These are phyloP conservation scores for Phytopythium vexans DNA, from an alignment of 352 stramenopile genomes.

Conservation along the genomic window DNA sequence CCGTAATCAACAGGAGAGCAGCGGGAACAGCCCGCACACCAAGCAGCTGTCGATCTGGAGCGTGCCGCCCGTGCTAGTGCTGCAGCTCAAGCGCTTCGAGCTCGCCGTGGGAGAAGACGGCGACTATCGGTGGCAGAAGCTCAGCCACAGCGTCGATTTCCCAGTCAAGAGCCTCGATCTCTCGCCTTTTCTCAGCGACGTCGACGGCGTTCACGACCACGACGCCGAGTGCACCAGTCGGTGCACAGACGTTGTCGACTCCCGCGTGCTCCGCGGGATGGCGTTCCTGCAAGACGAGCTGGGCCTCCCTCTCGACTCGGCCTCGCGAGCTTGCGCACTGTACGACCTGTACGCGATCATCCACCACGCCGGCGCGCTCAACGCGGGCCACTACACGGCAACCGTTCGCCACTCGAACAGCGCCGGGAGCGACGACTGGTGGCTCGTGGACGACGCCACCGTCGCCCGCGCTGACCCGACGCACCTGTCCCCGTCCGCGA, in stretches of 20 bases:
- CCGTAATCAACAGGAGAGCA: conserved; percentile 2
- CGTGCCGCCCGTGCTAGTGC: conserved; percentile 47
- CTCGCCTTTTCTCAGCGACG: conserved; percentile 22
- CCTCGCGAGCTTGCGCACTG: conserved; percentile 33
- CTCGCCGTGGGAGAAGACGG: conserved; percentile 12
- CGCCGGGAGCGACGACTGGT: conserved; percentile 65
- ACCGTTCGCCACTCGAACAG: conserved; percentile 33
- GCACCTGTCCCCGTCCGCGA: conserved; percentile 34
- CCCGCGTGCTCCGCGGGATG: conserved; percentile 21
- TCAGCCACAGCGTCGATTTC: conserved; percentile 90
- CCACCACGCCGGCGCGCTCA: conserved; percentile 90
- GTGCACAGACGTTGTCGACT: conserved; percentile 9
- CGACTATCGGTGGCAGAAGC: conserved; percentile 68
- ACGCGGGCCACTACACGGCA: conserved; percentile 91
- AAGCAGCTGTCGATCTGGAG: conserved; percentile 54
- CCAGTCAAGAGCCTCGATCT: conserved; percentile 87
- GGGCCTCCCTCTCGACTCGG: conserved; percentile 35
- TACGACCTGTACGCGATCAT: conserved; percentile 95
- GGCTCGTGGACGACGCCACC: conserved; percentile 92
- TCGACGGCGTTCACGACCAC: conserved; percentile 9
- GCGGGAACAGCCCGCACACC: conserved; percentile 21
- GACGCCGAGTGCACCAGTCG: conserved; percentile 9
- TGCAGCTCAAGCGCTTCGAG: conserved; percentile 74
- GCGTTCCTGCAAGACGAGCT: conserved; percentile 35
- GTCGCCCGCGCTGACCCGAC: conserved; percentile 17